Evolutionary conservation across 2,329 filamentous ascomycete species (phyloP), one percentile per base, ranked within the genome.

Genomic region (Macrophomina tecta): DNA sequence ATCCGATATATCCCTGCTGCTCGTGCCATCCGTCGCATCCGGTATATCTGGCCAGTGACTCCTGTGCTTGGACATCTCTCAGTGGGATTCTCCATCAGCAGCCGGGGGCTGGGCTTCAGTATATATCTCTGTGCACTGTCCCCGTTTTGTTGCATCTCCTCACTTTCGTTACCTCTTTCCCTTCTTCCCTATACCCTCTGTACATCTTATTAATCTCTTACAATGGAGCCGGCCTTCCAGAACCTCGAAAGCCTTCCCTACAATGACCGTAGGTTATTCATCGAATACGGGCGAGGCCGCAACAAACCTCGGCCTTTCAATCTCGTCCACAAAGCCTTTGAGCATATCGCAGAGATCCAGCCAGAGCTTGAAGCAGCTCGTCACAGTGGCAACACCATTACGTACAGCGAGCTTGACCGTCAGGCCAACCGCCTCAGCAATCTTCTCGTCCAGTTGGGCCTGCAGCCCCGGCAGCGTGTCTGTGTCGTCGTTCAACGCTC

Each of bases 401-500:
- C 60, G 18, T 63, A 63, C 34, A 46, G 45, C 46, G 45, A 52
- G 32, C 60, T 63, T 16, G 48, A 63, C 32, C 32, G 32, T 14
- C 32, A 52, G 60, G 60, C 60, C n/a, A 63, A 63, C 9, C 18
- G 34, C 16, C 34, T 63, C 46, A 30, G 32, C 36, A 49, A 63
- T 32, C 23, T 32, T 6, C 60, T 63, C 3, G 16, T 51, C n/a
- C 45, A 34, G 8, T 23, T n/a, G 7, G 60, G 60, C 8, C 18
- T 63, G 3, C 60, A 40, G 45, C 60, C 32, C 3, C 45, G 48
- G n/a, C 30, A 63, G 18, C 45, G 45, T 16, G 42, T 79, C 1
- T 76, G 76, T 0, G 56, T 79, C 4, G 78, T 75, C 61, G 78
- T 79, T 60, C 76, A 79, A 38, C 78, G 79, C 63, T 78, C 74